Conservation (phyloP, 768 basidiomycete species). For the Pulveroboletus sp. region DNA sequence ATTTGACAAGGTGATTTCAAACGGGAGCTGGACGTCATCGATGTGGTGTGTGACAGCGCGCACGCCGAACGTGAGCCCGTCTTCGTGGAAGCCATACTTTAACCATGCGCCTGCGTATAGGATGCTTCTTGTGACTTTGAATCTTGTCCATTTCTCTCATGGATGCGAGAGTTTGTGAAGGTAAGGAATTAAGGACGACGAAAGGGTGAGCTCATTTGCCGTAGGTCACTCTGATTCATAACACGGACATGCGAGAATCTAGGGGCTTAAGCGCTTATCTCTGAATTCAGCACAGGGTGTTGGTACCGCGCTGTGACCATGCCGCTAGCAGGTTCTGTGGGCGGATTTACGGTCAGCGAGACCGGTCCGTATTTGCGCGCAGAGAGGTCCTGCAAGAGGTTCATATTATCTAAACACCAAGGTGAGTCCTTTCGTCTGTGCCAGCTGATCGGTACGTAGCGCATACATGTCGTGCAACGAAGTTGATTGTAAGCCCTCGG, state of each 20-base stretch:
- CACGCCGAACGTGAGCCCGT: conserved; percentile 58
- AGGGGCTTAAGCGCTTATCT: no score
- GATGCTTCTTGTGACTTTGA: conserved; percentile 59
- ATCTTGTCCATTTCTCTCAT: conserved; percentile 54
- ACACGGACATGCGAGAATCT: background rate
- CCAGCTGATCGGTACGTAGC: background rate
- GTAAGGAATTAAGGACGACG: background rate
- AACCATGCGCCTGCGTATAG: conserved; percentile 71
- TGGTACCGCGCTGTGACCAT: conserved; percentile 56
- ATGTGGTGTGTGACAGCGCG: conserved; percentile 31
- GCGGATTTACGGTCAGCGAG: conserved; percentile 72
- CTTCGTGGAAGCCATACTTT: conserved; percentile 81
- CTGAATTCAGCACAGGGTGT: conserved; percentile 62
- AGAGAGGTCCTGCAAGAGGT: conserved; percentile 77
- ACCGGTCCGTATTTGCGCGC: conserved; percentile 57
- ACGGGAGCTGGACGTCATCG: conserved; percentile 36
- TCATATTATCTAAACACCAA: conserved; percentile 59
- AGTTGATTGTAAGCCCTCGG: background rate
- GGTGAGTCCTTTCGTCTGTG: background rate
- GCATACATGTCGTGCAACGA: conserved; percentile 42
- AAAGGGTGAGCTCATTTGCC: no score
- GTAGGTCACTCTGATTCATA: no score
- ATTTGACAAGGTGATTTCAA: conserved; percentile 42
- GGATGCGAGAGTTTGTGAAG: conserved; percentile 46
- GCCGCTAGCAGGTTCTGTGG: conserved; percentile 44